Base-by-base conservation (phyloP, 352 stramenopile species). In the Pythium biforme region DNA sequence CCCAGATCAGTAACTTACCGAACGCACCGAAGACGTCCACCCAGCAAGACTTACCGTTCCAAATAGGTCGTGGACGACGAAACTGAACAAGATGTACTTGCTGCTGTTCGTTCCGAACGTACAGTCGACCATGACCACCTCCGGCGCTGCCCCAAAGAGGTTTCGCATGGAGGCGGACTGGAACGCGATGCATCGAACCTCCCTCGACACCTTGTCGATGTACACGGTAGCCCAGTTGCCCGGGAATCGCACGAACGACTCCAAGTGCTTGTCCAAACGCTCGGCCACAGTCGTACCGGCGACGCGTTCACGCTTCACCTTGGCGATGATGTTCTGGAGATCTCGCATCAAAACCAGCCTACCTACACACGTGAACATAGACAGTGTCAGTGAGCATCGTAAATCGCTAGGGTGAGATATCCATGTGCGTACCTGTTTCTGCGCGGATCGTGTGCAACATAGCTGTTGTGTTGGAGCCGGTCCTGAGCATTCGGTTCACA, bases 71-170 rank as follows among this genome's bases (percentile, higher is more conserved):
- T 68, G 53, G 0, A 62, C 23, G 2, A 62, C 33, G 20, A 68
- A 68, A 14, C 61, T 68, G 46, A 68, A 68, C 22, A 68, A 17
- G 4, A 52, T 11, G 22, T 41, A 68, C 23, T 41, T 25, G 46
- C 41, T 68, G 15, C 22, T 31, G 26, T 68, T 68, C 4, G 61
- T 62, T 2, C 23, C 25, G 48, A 54, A 40, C 2, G 61, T 68
- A 17, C 53, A 62, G 20, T 68, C 61, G 0, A 62, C 61, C 47
- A 68, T 57, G 0, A 62, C 39, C 1, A 68, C 53, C 23, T 68
- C 31, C 14, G 61, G 53, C n/a, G 23, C 55, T 0, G 47, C 53
- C 0, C 0, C 5, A 33, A 68, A 68, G 0, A 56, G n/a, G 0
- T 51, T 29, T 2, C 25, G 31, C 47, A 52, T 47, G 3, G 25